Evolutionary conservation across 371 early-diverging fungal genomes (phyloP).

Genomic region (Coemansia sp.): DNA sequence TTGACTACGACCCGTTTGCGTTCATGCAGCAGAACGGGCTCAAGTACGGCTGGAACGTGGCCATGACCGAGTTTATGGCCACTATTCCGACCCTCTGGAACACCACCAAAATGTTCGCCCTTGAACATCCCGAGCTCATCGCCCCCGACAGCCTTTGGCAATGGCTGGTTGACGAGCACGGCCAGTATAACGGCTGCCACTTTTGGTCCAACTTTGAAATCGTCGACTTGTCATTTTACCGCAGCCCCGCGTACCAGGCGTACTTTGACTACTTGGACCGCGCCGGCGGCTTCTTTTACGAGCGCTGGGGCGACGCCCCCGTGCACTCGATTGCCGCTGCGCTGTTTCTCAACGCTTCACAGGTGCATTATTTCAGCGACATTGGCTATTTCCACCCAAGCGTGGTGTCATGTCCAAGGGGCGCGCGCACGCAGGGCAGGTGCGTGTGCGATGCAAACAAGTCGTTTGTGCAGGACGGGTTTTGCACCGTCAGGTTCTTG

Average conservation of each 20-base stretch:
- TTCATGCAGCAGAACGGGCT: conserved; percentile 74
- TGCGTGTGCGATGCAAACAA: conserved; percentile 34
- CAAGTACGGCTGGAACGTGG: conserved; percentile 83
- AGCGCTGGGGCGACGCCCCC: conserved; percentile 59
- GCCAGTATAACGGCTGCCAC: conserved; percentile 44
- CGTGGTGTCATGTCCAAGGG: conserved; percentile 63
- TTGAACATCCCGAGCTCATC: conserved; percentile 52
- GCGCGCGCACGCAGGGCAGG: conserved; percentile 9
- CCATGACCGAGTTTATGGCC: conserved; percentile 73
- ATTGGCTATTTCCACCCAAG: conserved; percentile 75
- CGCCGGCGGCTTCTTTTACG: conserved; percentile 57
- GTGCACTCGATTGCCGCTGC: conserved; percentile 88
- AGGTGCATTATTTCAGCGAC: conserved; percentile 88
- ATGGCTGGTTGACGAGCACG: conserved; percentile 44
- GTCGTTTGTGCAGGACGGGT: conserved; percentile 30
- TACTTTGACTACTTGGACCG: conserved; percentile 63
- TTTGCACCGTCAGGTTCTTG: conserved; percentile 31
- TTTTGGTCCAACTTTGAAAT: conserved; percentile 54
- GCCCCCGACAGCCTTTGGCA: conserved; percentile 38
- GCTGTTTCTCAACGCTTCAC: conserved; percentile 67
- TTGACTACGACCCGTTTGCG: conserved; percentile 86
- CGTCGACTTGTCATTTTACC: conserved; percentile 47
- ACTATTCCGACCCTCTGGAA: conserved; percentile 83
- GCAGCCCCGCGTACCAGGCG: conserved; percentile 52
- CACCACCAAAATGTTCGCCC: conserved; percentile 57